Conservation (phyloP, 164 flowering plant genomes). For the Paratinospora sagittata region DNA sequence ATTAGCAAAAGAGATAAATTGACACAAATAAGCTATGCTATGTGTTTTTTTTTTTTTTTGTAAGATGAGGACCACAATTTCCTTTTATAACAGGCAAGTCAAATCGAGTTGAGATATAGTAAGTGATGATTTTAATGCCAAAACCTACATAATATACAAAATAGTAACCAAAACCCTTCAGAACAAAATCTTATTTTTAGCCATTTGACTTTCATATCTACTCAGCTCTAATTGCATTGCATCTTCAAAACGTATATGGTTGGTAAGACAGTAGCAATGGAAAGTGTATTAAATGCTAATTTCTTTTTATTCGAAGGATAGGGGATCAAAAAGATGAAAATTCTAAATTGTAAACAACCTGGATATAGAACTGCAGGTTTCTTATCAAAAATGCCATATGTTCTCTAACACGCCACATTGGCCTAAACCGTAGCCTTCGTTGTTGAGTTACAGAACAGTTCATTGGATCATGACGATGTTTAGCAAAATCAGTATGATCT, state of each 20-base stretch:
- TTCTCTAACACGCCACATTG: constrained; percentile 95
- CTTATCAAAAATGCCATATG: constrained; percentile 96
- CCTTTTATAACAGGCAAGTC: neutral
- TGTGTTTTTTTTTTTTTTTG: neutral
- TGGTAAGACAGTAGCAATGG: neutral
- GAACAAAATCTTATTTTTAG: neutral
- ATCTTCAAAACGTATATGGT: neutral
- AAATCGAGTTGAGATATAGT: neutral
- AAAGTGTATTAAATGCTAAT: neutral
- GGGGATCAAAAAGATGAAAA: neutral
- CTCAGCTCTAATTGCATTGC: too few species aligned
- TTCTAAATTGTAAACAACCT: constrained; percentile 34
- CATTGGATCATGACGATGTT: constrained; percentile 43
- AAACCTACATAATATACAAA: neutral
- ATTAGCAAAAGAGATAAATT: neutral
- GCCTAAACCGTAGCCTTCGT: constrained; percentile 60
- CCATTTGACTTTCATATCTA: neutral
- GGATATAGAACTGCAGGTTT: constrained; percentile 95
- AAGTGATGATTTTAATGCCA: neutral
- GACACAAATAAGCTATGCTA: neutral
- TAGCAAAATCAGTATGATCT: constrained; percentile 82
- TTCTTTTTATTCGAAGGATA: neutral
- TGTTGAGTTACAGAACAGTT: constrained; percentile 55
- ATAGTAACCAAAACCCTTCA: neutral
- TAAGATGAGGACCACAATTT: neutral